A percentile compares a stretch with the other conserved stretches of the same genome.
phyloP scores from a whole-genome alignment of 75 land plant species.

The Cunninghamia lanceolata region DNA sequence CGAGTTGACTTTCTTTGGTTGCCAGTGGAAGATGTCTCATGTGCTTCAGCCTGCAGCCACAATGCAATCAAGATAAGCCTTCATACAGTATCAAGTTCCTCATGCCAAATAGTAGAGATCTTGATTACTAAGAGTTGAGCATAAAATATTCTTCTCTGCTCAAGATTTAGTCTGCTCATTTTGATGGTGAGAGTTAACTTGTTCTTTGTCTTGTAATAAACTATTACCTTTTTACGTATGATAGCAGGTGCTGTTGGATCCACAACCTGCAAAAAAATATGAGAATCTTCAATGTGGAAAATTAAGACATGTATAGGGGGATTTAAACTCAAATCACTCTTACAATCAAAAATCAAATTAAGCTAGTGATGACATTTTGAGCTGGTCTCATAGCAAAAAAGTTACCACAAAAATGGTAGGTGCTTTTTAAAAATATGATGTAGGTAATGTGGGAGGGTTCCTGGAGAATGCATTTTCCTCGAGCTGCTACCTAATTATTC shows the following conservation, averaged over 20 bases:
- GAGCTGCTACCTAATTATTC: background rate
- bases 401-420: background rate
- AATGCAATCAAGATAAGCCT: background rate
- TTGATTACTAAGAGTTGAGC: background rate
- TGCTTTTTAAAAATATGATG: background rate
- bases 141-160: background rate
- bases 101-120: background rate
- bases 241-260: conserved; percentile 9
- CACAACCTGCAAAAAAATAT: background rate
- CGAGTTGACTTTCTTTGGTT: background rate
- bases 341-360: background rate
- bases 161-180: background rate
- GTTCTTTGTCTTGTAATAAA: background rate
- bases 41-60: background rate
- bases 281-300: background rate
- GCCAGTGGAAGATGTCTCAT: background rate
- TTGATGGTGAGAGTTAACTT: background rate
- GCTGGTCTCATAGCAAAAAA: background rate
- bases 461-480: background rate
- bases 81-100: too few relatives aligned
- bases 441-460: background rate
- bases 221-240: background rate
- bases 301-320: background rate
- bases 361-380: background rate
- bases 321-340: background rate